These are phyloP conservation scores for Keithomyces neogunnii DNA, from an alignment of 2,329 filamentous ascomycete genomes.

Conservation along the genomic window DNA sequence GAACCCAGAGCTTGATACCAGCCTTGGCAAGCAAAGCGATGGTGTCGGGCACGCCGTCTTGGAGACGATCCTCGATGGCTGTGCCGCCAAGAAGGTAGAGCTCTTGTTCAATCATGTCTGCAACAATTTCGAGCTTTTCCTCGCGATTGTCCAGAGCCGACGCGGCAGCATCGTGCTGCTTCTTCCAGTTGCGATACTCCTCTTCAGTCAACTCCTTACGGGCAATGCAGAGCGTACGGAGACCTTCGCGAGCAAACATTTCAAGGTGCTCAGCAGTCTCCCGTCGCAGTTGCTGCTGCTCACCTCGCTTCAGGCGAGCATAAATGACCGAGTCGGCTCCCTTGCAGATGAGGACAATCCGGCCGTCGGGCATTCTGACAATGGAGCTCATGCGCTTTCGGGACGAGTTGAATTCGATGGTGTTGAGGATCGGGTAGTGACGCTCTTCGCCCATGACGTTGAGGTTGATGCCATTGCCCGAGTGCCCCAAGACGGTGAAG, in stretches of 20 bases:
- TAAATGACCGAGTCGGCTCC: slow-evolving; percentile 97
- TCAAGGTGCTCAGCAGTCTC: slow-evolving; percentile 90
- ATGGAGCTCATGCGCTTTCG: slow-evolving; percentile 98
- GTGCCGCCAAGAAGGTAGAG: slow-evolving; percentile 85
- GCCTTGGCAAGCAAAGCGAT: slow-evolving; percentile 85
- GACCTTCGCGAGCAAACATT: slow-evolving; percentile 90
- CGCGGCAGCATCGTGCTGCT: slow-evolving; percentile 79
- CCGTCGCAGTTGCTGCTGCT: slow-evolving; percentile 76
- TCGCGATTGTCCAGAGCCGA: slow-evolving; percentile 79
- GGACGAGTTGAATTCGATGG: slow-evolving; percentile 93
- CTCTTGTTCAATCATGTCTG: slow-evolving; percentile 85
- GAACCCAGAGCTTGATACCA: slow-evolving; percentile 96
- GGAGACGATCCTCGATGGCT: slow-evolving; percentile 91
- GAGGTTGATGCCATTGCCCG: slow-evolving; percentile 71
- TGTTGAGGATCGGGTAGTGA: slow-evolving; percentile 83
- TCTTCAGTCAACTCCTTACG: slow-evolving; percentile 71
- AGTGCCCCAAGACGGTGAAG: slow-evolving; percentile 80
- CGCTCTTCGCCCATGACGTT: slow-evolving; percentile 82
- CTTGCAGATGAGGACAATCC: slow-evolving; percentile 90
- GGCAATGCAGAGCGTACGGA: slow-evolving; percentile 91
- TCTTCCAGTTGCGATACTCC: slow-evolving; percentile 79
- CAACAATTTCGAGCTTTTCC: slow-evolving; percentile 83
- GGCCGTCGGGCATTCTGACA: slow-evolving; percentile 84
- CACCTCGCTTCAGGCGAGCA: slow-evolving; percentile 73
- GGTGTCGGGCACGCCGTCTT: slow-evolving; percentile 94